Conservation (phyloP, 2,329 filamentous ascomycete genomes). For the Epichloe uncinata region DNA sequence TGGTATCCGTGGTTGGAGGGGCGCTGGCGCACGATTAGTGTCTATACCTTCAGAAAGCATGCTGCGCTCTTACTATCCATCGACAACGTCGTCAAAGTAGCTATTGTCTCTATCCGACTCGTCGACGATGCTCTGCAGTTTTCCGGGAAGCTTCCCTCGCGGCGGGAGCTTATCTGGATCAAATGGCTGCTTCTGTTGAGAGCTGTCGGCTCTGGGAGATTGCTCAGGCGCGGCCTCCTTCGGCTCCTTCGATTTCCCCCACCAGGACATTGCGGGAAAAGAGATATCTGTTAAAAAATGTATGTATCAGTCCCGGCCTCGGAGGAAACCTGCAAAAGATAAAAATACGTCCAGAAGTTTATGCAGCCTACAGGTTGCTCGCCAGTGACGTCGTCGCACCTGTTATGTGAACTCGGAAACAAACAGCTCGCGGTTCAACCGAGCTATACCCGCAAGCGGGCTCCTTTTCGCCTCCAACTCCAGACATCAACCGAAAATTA, state of each 20-base stretch:
- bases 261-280: conserved; percentile 26
- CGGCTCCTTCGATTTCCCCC: conserved; percentile 24
- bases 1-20: conserved; percentile 70
- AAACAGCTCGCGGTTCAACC: conserved; percentile 8
- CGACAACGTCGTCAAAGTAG: conserved; percentile 64
- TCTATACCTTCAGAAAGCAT: conserved; percentile 2
- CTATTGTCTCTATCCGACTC: conserved; percentile 51
- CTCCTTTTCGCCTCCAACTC: conserved; percentile 18
- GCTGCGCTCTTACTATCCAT: conserved; percentile 54
- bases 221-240: conserved; percentile 13
- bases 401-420: neutral
- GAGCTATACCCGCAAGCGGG: conserved; percentile 16
- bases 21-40: conserved; percentile 14
- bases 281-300: neutral
- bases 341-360: no score
- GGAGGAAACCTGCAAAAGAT: neutral
- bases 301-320: neutral
- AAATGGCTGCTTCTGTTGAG: conserved; percentile 19
- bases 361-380: neutral
- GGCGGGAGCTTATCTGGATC: conserved; percentile 34
- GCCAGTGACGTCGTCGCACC: neutral
- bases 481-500: conserved; percentile 15
- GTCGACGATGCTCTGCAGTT: conserved; percentile 45
- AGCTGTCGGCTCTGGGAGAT: conserved; percentile 3
- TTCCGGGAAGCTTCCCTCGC: conserved; percentile 37